A percentile compares a stretch with the other conserved stretches of the same genome.
Conservation (phyloP, 2,329 filamentous ascomycete genomes). For the Penicillium sp. region DNA sequence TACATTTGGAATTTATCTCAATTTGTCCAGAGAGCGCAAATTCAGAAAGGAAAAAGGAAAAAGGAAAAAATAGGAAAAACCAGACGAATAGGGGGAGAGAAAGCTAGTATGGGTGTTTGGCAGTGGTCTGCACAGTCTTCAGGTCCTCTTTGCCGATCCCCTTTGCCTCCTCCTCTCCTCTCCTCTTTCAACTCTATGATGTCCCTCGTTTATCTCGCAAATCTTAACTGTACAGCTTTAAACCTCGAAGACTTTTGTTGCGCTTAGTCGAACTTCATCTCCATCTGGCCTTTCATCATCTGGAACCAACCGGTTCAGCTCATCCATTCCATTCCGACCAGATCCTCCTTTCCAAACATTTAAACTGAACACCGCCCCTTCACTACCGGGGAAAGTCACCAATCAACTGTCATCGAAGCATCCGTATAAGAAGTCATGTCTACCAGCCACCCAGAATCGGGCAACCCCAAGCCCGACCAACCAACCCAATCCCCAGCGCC, state of each 20-base stretch:
- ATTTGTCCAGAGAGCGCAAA: too few species aligned
- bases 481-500: constrained; percentile 16
- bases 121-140: background rate
- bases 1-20: too few species aligned
- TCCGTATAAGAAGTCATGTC: constrained; percentile 18
- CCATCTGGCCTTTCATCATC: background rate
- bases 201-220: background rate
- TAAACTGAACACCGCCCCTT: background rate
- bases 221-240: background rate
- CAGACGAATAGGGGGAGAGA: background rate
- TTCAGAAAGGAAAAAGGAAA: background rate
- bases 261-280: background rate
- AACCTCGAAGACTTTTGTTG: background rate
- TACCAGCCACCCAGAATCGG: constrained; percentile 26
- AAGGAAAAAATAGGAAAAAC: background rate
- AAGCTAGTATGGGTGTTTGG: background rate
- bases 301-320: background rate
- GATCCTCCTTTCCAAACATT: background rate
- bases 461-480: constrained; percentile 15
- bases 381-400: constrained; percentile 14
- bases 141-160: background rate
- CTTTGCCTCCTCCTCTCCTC: background rate
- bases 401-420: constrained; percentile 16
- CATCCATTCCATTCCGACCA: background rate
- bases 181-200: background rate